phyloP scores from a whole-genome alignment of 148 eudicot genomes.

The Chenopodium album region DNA sequence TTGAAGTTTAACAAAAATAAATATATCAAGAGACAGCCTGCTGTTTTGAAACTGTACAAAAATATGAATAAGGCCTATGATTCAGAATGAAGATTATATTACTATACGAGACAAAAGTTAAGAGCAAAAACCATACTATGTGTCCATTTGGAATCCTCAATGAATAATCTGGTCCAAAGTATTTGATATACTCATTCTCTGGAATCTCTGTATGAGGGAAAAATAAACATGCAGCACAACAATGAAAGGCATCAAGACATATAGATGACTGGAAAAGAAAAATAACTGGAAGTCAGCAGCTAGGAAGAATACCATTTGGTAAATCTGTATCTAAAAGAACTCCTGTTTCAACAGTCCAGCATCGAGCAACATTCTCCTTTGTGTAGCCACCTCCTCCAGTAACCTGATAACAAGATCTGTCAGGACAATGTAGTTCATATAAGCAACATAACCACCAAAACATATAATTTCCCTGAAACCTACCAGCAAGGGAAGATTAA shows the following conservation, averaged over 20 bases:
- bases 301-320: conserved; percentile 62
- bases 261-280: neutral
- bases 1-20: neutral
- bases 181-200: conserved; percentile 84
- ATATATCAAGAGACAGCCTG: neutral
- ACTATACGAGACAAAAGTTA: neutral
- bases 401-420: conserved; percentile 50
- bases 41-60: neutral
- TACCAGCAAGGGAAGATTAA: conserved; percentile 89
- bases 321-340: conserved; percentile 83
- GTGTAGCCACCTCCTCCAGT: conserved; percentile 99
- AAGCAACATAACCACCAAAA: conserved; percentile 5
- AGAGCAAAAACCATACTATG: conserved; percentile 45
- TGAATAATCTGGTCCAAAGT: conserved; percentile 84
- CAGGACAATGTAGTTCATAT: conserved; percentile 8
- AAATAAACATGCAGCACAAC: neutral
- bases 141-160: conserved; percentile 77
- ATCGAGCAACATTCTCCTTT: conserved; percentile 97
- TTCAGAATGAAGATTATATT: neutral
- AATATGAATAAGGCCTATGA: neutral
- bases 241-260: neutral
- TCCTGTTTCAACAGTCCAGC: conserved; percentile 98
- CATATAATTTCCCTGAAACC: conserved; percentile 26
- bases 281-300: neutral
- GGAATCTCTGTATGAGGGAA: conserved; percentile 74